phyloP scores from a whole-genome alignment of 1,284 basidiomycete genomes.

The Fomitopsis betulina region DNA sequence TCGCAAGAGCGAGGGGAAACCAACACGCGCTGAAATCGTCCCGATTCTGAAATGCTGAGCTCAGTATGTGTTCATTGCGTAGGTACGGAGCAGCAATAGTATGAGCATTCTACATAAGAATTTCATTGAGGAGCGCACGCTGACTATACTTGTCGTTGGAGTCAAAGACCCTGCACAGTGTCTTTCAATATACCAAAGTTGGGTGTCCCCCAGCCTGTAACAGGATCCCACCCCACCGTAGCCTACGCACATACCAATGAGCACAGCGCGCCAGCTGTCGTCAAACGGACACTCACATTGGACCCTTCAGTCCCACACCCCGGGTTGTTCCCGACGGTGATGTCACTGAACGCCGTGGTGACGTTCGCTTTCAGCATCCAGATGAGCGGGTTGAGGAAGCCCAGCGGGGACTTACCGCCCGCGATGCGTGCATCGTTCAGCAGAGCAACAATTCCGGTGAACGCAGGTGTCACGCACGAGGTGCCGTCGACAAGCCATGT shows the following conservation, averaged over 20 bases:
- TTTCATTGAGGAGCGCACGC: too few species aligned
- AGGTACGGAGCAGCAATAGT: too few species aligned
- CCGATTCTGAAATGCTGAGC: too few species aligned
- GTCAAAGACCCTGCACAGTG: constrained; percentile 1
- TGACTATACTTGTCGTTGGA: too few species aligned
- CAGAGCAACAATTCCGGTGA: constrained; percentile 46
- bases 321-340: constrained; percentile 31
- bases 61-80: too few species aligned
- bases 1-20: too few species aligned
- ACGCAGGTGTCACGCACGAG: constrained; percentile 47
- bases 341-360: constrained; percentile 38
- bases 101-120: too few species aligned
- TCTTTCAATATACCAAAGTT: constrained; percentile 25
- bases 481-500: constrained; percentile 41
- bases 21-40: too few species aligned
- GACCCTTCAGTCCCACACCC: constrained; percentile 28
- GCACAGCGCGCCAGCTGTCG: too few species aligned
- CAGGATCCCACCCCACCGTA: constrained; percentile 34
- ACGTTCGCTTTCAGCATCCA: constrained; percentile 25
- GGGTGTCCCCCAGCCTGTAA: constrained; percentile 31
- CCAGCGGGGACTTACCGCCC: constrained; percentile 36
- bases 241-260: constrained; percentile 3
- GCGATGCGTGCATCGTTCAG: constrained; percentile 49
- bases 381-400: constrained; percentile 48
- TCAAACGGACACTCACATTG: constrained; percentile 14